Evolutionary conservation across 352 stramenopile species (phyloP), one percentile per base, ranked within the genome.

Genomic region (Pythium insidiosum): DNA sequence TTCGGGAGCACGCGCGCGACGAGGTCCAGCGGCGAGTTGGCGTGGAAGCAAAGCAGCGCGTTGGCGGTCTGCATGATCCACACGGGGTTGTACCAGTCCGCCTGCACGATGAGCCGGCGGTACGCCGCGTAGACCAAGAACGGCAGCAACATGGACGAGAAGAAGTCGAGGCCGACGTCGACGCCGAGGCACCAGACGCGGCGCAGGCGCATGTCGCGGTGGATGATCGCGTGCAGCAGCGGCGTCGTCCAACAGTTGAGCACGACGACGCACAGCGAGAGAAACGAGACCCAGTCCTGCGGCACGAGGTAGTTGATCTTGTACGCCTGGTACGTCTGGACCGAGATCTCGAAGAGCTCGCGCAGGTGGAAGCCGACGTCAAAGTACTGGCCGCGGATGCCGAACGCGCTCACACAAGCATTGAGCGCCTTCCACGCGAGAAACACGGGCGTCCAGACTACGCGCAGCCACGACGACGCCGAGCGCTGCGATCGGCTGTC

Each of bases 161-260:
- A 22, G 2, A 76, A 38, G 30, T 79, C 64, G 0, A 82, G 56
- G 20, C 64, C 29, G 3, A 55, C 24, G 38, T 62, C 52, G 3
- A 60, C 21, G 11, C 59, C 19, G n/a, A 78, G 52, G 12, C 61
- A 74, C 2, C 62, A 35, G 5, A 61, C 45, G 3, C 74, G 53
- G 0, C 60, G 42, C 33, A 50, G 30, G 24, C 56, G 62, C 11
- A 48, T 50, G 1, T 49, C 19, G 47, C 19, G 4, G 22, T 31
- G 20, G 12, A 55, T 57, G 1, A 25, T 29, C 2, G 55, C 43
- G 20, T 67, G 60, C 16, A 61, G 35, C 22, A 56, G 43, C 13
- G 67, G 65, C 1, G 65, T 80, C 3, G 50, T 64, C 66, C 63
- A 75, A 46, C 66, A 81, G 37, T 70, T 73, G 6, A 65, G 4